Evolutionary conservation across 257 asterid species (phyloP).

Genomic region (Petunia axillaris): DNA sequence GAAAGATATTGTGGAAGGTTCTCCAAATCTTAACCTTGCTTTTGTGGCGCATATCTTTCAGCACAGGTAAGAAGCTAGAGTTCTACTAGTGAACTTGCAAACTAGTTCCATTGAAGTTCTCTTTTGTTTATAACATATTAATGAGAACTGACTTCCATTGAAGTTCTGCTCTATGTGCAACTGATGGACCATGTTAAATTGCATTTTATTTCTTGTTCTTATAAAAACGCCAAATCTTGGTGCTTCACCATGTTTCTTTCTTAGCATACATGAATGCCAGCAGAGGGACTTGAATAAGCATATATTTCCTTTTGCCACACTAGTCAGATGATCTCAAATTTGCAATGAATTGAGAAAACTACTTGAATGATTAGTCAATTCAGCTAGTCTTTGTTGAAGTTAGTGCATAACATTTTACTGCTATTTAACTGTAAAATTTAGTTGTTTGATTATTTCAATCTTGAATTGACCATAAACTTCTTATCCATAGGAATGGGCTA

Average conservation of each 20-base stretch:
- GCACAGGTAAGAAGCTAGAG: conserved; percentile 68
- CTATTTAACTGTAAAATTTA: not conserved
- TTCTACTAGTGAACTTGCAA: not conserved
- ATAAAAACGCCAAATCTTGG: not conserved
- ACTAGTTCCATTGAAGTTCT: not conserved
- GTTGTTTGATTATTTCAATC: not conserved
- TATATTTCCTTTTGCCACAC: not conserved
- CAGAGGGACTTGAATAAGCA: not conserved
- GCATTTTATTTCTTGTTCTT: not conserved
- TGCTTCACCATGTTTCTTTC: conserved; percentile 13
- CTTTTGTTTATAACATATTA: not conserved
- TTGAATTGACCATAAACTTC: conserved; percentile 30
- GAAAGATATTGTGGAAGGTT: conserved; percentile 94
- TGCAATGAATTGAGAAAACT: not conserved
- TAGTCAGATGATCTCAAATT: not conserved
- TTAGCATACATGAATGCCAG: not conserved
- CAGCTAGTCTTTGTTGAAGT: not conserved
- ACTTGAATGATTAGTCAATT: not conserved
- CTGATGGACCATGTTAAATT: conserved; percentile 10
- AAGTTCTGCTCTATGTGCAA: not conserved
- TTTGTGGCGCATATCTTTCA: conserved; percentile 97
- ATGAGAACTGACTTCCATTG: not conserved
- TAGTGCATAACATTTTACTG: not conserved
- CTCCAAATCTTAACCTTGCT: conserved; percentile 96
- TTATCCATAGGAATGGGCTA: conserved; percentile 75